Evolutionary conservation across 495 filamentous ascomycete species (phyloP).

Genomic region (Podospora comata): DNA sequence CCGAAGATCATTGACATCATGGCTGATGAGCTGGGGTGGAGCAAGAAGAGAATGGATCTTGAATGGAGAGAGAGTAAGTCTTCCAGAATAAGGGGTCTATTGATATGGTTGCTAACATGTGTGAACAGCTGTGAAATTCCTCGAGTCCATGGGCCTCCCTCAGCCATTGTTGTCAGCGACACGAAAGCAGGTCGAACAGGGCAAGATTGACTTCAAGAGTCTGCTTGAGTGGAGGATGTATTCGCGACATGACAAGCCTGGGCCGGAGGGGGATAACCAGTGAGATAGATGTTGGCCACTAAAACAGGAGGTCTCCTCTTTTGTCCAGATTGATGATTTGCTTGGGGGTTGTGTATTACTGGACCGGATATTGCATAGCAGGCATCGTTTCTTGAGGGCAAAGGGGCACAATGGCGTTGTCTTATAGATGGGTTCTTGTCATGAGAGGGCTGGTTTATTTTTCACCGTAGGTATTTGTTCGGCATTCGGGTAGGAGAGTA

Average conservation of each 20-base stretch:
- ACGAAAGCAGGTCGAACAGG: constrained; percentile 73
- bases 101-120: constrained; percentile 5
- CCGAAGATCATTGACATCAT: constrained; percentile 91
- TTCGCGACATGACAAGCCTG: constrained; percentile 58
- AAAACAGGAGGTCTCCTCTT: neutral
- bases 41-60: constrained; percentile 63
- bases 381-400: neutral
- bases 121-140: constrained; percentile 58
- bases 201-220: constrained; percentile 66
- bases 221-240: constrained; percentile 69
- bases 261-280: constrained; percentile 19
- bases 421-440: neutral
- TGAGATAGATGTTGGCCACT: neutral
- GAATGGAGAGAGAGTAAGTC: constrained; percentile 77
- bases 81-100: too few relatives aligned
- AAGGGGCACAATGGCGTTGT: neutral
- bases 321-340: neutral
- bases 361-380: neutral
- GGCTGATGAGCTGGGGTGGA: constrained; percentile 84
- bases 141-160: constrained; percentile 84
- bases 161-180: constrained; percentile 67
- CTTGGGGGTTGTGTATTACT: neutral
- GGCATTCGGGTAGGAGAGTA: neutral
- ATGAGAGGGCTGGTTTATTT: neutral
- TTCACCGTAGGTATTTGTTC: neutral